These are phyloP conservation scores for Moniliella sp. DNA, from an alignment of 1,284 basidiomycete species.

Conservation along the genomic window DNA sequence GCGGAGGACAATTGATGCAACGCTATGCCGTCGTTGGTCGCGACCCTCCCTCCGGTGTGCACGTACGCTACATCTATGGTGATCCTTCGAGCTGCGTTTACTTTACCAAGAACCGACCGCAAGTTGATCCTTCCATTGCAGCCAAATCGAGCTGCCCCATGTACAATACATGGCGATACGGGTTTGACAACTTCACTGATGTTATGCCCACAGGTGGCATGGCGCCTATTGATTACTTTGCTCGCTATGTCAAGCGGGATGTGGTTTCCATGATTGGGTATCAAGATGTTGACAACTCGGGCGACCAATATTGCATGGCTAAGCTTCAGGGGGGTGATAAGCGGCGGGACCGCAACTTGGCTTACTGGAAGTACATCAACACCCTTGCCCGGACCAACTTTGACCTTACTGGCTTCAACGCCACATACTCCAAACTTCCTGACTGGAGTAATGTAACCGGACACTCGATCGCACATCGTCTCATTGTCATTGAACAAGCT, in stretches of 20 bases:
- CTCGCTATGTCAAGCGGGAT: slow-evolving; percentile 16
- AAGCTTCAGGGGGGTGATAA: slow-evolving; percentile 19
- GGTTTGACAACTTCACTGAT: slow-evolving; percentile 22
- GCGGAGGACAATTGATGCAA: slow-evolving; percentile 27
- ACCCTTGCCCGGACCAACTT: slow-evolving; percentile 15
- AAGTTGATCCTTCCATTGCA: slow-evolving; percentile 9
- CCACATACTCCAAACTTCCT: slow-evolving; percentile 4
- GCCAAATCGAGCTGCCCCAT: slow-evolving; percentile 8
- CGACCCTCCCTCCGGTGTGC: slow-evolving; percentile 5
- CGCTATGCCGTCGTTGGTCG: slow-evolving; percentile 23
- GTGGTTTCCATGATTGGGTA: slow-evolving; percentile 23
- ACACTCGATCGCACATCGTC: slow-evolving; percentile 7
- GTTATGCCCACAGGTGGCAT: background rate
- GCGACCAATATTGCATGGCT: slow-evolving; percentile 31
- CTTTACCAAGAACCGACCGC: slow-evolving; percentile 22
- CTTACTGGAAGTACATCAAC: slow-evolving; percentile 31
- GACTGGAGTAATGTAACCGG: slow-evolving; percentile 16
- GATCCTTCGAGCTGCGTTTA: slow-evolving; percentile 21
- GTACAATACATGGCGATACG: slow-evolving; percentile 31
- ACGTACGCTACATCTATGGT: slow-evolving; percentile 21
- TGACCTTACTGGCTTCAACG: slow-evolving; percentile 7
- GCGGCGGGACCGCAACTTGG: slow-evolving; percentile 21
- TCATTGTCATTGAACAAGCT: slow-evolving; percentile 19
- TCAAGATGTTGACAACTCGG: slow-evolving; percentile 9
- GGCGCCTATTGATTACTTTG: slow-evolving; percentile 18